Base-by-base conservation (phyloP, 2,329 filamentous ascomycete species). In the Venturiaceae sp. region DNA sequence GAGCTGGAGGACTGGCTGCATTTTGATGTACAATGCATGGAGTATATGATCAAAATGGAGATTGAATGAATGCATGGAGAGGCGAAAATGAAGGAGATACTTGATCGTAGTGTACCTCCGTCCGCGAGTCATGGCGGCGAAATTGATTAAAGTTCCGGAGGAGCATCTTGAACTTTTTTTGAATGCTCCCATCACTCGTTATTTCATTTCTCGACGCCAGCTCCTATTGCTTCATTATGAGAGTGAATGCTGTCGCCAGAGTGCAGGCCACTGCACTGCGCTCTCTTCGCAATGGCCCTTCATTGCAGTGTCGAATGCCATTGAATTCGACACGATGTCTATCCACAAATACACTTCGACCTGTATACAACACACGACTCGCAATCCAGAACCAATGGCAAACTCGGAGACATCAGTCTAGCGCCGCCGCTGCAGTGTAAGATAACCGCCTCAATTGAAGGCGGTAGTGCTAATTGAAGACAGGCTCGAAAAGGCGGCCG, bases 401-500 rank as follows among this genome's bases (percentile, higher is more conserved):
- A 33, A 16, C 44, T 53, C 58, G 62, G 47, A 57, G 66, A 56
- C 57, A 60, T 19, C 65, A 67, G 57, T 63, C 64, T 36, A 62
- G 62, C 26, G 62, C 65, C 36, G 66, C 66, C 13, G 65, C 64
- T 55, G 64, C 64, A 41, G 62, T 66, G 65, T 66, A 62, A 53
- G 65, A 58, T 16, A 19, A 33, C 1, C 13, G 19, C 16, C 39
- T 19, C 26, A 3, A 7, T 53, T 11, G 32, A 58, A 30, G 14
- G 30, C 19, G 16, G 30, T 30, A 58, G 21, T 11, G 13, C 26
- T 30, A 30, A 54, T 14, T 34, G 13, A 39, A 14, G 14, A 33
- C 23, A 53, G 46, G 6, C 44, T 80, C 54, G 81, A 84, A 67
- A 75, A 83, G 64, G 83, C 83, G 16, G 75, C 78, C 44, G 75